These are phyloP conservation scores for Claviceps citrina DNA, from an alignment of 2,329 filamentous ascomycete genomes.

Conservation along the genomic window DNA sequence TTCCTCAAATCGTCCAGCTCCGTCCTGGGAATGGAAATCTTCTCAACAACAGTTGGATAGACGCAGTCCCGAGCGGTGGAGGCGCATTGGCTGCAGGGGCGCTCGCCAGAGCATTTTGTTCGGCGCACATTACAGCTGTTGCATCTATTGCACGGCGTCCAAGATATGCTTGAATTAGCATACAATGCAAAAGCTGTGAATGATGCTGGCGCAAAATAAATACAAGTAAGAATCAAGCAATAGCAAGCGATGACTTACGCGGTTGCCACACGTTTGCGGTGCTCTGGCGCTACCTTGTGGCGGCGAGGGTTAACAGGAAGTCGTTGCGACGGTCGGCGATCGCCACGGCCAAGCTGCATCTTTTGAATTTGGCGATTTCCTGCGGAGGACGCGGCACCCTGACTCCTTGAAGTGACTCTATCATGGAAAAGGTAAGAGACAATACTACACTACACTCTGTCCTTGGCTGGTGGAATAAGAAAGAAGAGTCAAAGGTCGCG, in stretches of 20 bases:
- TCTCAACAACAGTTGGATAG: constrained; percentile 30
- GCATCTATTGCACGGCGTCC: too few relatives aligned
- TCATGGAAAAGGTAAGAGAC: background rate
- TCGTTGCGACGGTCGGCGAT: constrained; percentile 19
- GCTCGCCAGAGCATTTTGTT: constrained; percentile 35
- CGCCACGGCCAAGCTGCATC: constrained; percentile 15
- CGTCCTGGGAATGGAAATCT: constrained; percentile 25
- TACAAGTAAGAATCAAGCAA: too few relatives aligned
- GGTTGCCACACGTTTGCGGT: constrained; percentile 33
- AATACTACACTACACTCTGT: too few relatives aligned
- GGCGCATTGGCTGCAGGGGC: constrained; percentile 31
- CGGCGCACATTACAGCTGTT: constrained; percentile 37
- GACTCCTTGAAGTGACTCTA: background rate
- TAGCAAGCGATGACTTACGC: too few relatives aligned
- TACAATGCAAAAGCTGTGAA: too few relatives aligned
- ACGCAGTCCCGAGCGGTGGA: constrained; percentile 29
- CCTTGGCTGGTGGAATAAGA: too few relatives aligned
- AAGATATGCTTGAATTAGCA: too few relatives aligned
- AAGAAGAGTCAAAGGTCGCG: too few relatives aligned
- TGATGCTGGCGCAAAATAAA: too few relatives aligned
- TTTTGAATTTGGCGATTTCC: constrained; percentile 2
- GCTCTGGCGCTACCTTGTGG: constrained; percentile 30
- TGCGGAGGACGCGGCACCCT: background rate
- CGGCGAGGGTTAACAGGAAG: constrained; percentile 35
- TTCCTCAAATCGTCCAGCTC: constrained; percentile 27